Evolutionary conservation across 148 eudicot genomes (phyloP).

Genomic region (Dianthus caryophyllus): DNA sequence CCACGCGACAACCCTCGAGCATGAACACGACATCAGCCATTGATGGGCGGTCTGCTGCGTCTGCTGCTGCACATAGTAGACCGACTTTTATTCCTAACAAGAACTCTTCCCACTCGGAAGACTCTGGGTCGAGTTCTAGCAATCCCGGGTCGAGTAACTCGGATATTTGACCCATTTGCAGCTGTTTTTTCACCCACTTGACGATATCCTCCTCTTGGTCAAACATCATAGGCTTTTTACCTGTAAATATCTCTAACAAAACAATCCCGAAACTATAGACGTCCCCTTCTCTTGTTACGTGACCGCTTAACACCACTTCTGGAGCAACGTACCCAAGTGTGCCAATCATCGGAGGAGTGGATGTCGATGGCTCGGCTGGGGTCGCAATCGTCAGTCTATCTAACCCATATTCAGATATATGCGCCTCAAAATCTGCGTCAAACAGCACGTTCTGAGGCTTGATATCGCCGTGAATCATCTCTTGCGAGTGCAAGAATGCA

Average conservation of each 20-base stretch:
- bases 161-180: conserved; percentile 62
- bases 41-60: conserved; percentile 52
- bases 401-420: conserved; percentile 65
- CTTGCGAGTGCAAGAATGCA: conserved; percentile 46
- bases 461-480: conserved; percentile 57
- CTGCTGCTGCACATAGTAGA: conserved; percentile 57
- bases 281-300: conserved; percentile 49
- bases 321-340: conserved; percentile 67
- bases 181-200: conserved; percentile 69
- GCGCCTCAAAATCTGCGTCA: conserved; percentile 85
- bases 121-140: conserved; percentile 73
- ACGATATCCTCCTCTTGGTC: conserved; percentile 70
- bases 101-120: conserved; percentile 83
- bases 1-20: conserved; percentile 76
- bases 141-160: conserved; percentile 74
- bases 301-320: conserved; percentile 42
- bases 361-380: conserved; percentile 45
- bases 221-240: conserved; percentile 68
- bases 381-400: conserved; percentile 42
- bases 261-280: conserved; percentile 73
- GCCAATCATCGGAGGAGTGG: conserved; percentile 41
- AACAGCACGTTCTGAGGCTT: conserved; percentile 71
- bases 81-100: conserved; percentile 73
- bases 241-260: conserved; percentile 57
- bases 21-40: conserved; percentile 67